A percentile compares a stretch with the other conserved stretches of the same genome.
Conservation (phyloP, 1,139 yeast species). For the Saccharomyces hybrid region DNA sequence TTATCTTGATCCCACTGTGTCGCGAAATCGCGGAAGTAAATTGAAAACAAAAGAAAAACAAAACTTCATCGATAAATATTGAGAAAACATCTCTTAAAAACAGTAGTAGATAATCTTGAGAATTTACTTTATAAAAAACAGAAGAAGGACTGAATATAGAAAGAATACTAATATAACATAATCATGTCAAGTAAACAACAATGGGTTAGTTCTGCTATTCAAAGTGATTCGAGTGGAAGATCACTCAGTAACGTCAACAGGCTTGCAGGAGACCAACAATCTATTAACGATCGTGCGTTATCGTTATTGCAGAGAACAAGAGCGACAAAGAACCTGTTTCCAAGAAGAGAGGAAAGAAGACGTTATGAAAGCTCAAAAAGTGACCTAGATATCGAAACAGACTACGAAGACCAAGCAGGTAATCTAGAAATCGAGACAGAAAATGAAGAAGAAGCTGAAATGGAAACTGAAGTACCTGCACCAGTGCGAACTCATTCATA, state of each 20-base stretch:
- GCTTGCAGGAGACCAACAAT: slow-evolving; percentile 17
- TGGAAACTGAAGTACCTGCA: background rate
- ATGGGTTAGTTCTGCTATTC: background rate
- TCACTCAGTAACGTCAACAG: slow-evolving; percentile 10
- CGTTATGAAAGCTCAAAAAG: slow-evolving; percentile 13
- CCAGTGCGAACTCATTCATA: background rate
- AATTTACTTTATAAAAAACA: background rate
- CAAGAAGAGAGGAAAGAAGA: slow-evolving; percentile 17
- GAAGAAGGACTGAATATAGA: background rate
- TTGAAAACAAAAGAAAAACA: background rate
- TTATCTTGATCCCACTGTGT: background rate
- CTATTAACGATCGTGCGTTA: slow-evolving; percentile 27
- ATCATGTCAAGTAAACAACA: background rate
- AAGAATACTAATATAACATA: background rate
- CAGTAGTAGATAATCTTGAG: background rate
- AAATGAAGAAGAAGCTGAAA: background rate
- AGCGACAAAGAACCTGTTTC: slow-evolving; percentile 22
- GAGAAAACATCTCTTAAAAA: background rate
- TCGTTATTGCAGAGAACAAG: slow-evolving; percentile 27
- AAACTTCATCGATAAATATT: background rate
- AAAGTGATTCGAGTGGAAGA: background rate
- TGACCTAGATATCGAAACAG: background rate
- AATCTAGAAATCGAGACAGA: background rate
- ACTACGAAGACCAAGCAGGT: background rate
- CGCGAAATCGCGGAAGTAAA: background rate